Percentiles rank a stretch among this genome's conserved stretches.
Evolutionary conservation across 169 alveolate species (phyloP).

Genomic region (Eimeria zaria): DNA sequence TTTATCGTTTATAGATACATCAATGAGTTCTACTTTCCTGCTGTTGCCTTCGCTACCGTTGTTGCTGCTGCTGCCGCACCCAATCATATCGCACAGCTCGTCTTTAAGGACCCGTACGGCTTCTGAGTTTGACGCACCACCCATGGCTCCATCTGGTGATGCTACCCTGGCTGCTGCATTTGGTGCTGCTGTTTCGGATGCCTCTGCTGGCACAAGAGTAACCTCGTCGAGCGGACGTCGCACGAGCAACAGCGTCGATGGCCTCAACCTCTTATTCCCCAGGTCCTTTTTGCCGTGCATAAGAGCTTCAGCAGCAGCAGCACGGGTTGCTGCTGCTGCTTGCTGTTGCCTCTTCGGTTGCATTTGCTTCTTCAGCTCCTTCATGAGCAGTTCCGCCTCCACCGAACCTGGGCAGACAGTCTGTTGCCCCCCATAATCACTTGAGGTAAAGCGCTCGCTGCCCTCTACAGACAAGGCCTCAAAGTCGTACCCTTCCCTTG

Average conservation of each 20-base stretch:
- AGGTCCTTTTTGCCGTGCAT: neutral
- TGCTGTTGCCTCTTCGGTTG: slow-evolving; percentile 10
- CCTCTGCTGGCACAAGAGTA: slow-evolving; percentile 1
- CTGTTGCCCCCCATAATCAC: neutral
- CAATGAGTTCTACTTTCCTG: slow-evolving; percentile 23
- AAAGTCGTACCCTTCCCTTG: neutral
- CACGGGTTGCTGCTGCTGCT: slow-evolving; percentile 22
- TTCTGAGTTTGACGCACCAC: neutral
- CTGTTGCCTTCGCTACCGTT: neutral
- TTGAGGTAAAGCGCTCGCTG: neutral
- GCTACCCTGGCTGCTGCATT: neutral
- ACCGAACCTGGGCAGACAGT: neutral
- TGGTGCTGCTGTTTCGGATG: neutral
- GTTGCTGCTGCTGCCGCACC: neutral
- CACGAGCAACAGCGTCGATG: neutral
- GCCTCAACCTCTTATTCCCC: neutral
- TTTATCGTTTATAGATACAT: slow-evolving; percentile 39
- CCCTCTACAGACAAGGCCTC: neutral
- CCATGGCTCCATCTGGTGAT: neutral
- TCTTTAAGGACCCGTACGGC: neutral
- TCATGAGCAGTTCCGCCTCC: slow-evolving; percentile 19
- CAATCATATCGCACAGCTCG: neutral
- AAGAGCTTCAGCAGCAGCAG: slow-evolving; percentile 45
- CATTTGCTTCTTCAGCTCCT: neutral
- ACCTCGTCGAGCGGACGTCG: neutral